These are phyloP conservation scores for Xylaria castorea DNA, from an alignment of 495 filamentous ascomycete species.

Conservation along the genomic window DNA sequence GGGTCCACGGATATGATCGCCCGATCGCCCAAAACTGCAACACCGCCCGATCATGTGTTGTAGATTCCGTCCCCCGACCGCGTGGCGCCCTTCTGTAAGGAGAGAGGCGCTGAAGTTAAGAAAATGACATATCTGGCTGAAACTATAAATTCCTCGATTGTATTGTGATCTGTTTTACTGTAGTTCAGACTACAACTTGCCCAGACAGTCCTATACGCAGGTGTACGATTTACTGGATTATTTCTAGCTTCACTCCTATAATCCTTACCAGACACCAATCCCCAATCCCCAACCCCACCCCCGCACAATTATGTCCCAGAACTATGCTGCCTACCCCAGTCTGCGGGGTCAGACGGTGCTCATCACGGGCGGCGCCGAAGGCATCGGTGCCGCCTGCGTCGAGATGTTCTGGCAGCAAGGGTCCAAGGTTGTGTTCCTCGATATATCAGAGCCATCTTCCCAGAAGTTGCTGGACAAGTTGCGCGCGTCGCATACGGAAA, in stretches of 20 bases:
- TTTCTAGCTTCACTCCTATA: not conserved
- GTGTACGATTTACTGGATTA: not conserved
- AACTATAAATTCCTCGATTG: too few relatives aligned
- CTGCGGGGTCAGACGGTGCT: conserved; percentile 55
- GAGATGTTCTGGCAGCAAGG: conserved; percentile 55
- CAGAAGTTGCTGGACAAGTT: conserved; percentile 47
- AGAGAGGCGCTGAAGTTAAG: not conserved
- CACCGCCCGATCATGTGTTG: not conserved
- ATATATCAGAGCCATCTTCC: conserved; percentile 49
- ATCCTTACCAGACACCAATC: not conserved
- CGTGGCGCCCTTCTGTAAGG: not conserved
- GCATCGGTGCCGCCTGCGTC: conserved; percentile 57
- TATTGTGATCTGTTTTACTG: not conserved
- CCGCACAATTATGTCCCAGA: conserved; percentile 17
- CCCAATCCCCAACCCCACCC: not conserved
- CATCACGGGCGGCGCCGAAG: conserved; percentile 59
- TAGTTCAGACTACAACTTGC: not conserved
- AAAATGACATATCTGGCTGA: not conserved
- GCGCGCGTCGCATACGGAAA: conserved; percentile 51
- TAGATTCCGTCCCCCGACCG: not conserved
- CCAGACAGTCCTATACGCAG: not conserved
- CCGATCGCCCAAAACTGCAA: conserved; percentile 5
- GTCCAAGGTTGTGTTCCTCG: conserved; percentile 56
- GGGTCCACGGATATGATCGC: not conserved
- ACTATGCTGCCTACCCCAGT: conserved; percentile 45